phyloP scores from a whole-genome alignment of 208 protist species.

The Trypanosoma scelopori region DNA sequence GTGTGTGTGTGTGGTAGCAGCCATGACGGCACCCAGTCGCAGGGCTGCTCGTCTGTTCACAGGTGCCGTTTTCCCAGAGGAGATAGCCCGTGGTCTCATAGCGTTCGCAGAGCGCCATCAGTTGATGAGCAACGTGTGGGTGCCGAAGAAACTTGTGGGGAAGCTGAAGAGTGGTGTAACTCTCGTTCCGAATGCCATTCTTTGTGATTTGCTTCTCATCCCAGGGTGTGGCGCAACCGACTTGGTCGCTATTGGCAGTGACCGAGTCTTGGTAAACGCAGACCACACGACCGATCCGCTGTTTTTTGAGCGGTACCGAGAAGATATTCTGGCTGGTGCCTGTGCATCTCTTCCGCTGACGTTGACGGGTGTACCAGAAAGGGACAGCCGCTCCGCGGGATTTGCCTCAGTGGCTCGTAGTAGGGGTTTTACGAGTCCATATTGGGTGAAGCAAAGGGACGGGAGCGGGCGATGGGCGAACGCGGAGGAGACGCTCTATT shows the following conservation, averaged over 20 bases:
- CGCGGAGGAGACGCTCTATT: constrained; percentile 36
- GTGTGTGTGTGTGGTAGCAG: not conserved
- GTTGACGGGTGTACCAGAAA: constrained; percentile 31
- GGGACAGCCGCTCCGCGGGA: constrained; percentile 11
- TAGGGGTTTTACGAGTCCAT: constrained; percentile 39
- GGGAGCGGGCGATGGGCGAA: constrained; percentile 28
- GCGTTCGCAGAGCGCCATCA: constrained; percentile 54
- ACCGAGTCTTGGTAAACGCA: constrained; percentile 70
- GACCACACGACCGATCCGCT: constrained; percentile 58
- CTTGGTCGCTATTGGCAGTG: constrained; percentile 28
- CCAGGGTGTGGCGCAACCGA: constrained; percentile 23
- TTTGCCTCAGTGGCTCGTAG: constrained; percentile 16
- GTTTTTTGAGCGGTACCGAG: constrained; percentile 59
- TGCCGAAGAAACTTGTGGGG: constrained; percentile 41
- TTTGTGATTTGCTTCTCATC: constrained; percentile 58
- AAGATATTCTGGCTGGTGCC: constrained; percentile 32
- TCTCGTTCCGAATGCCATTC: constrained; percentile 58
- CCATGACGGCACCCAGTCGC: constrained; percentile 8
- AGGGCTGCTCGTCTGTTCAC: constrained; percentile 64
- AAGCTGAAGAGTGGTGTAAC: constrained; percentile 34
- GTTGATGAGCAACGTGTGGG: constrained; percentile 68
- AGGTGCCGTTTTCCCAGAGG: constrained; percentile 67
- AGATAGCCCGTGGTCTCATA: constrained; percentile 51
- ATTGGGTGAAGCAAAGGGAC: constrained; percentile 35
- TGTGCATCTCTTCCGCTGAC: constrained; percentile 21